Evolutionary conservation across 2,329 filamentous ascomycete genomes (phyloP), one percentile per base, ranked within the genome.

Genomic region (Monilinia aucupariae): DNA sequence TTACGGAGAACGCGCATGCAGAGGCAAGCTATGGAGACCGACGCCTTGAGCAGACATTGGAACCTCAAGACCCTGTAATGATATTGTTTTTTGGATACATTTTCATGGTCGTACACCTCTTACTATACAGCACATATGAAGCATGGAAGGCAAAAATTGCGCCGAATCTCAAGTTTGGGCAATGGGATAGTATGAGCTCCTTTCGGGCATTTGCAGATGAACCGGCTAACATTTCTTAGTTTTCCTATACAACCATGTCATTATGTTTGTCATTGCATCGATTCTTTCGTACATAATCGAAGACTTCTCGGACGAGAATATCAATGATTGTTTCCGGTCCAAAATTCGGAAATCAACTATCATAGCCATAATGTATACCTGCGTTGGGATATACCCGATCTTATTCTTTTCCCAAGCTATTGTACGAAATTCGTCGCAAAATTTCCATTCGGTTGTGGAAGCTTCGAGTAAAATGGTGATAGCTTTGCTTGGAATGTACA

Each of bases 81-180:
- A 59, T 41, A 41, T 51, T 63, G 22, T 63, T 59, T 59, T n/a
- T 63, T 63, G 61, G 61, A 59, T 63, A 63, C 17, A 25, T 63
- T n/a, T 47, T 59, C 22, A 59, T 63, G 61, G 17, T 47, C 7
- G 25, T 50, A 37, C 53, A 59, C 37, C 37, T 63, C 10, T 20
- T 43, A 53, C 39, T 63, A 43, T 43, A 59, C 51, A 63, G 61
- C 41, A 49, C 37, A 27, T 63, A 63, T 30, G 53, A 59, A 45
- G 61, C 54, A 25, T 59, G 53, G 61, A 63, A 59, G 61, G 51
- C 34, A 22, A 59, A 47, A 47, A 27, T 59, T 43, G 61, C 43
- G 47, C 34, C 34, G 12, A 51, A 52, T 39, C 47, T 63, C 8
- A n/a, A 63, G n/a, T 59, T 63, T 50, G 61, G 47, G 22, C 22